Base-by-base conservation (phyloP, 2,329 filamentous ascomycete genomes). In the Fusarium sp. region DNA sequence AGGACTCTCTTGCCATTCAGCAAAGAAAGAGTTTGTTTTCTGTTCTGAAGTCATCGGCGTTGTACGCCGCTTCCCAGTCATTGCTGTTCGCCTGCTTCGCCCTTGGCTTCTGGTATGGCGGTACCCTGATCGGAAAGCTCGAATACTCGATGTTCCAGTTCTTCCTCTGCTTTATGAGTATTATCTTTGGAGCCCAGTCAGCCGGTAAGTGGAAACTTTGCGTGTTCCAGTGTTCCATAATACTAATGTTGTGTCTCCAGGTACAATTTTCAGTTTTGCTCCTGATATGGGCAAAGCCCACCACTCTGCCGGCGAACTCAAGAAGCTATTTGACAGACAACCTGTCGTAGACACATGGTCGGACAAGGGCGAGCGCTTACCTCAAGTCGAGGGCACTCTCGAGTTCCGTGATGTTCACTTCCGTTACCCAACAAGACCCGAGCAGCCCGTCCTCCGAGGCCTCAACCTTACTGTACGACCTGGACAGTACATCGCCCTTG, bases 361-460 rank as follows among this genome's bases (percentile, higher is more conserved):
- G 0, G 73, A 85, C 0, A 88, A 91, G 1, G 94, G 94, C 18
- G 86, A 88, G 20, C 82, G 81, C 3, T 73, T 97, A 9, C 81
- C 87, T 2, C 76, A 84, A 4, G 86, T 95, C 25, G 88, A 96
- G 22, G 95, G 94, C 27, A 87, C 86, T 15, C 88, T 99, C 68
- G 94, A 98, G 78, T 97, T 99, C 83, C 90, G 92, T 22, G 90
- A 97, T 71, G 94, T 98, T 3, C 94, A 97, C 78, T 98, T 98
- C 86, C 89, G 94, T 44, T 99, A 98, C 76, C 94, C 95, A 0
- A 97, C 94, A 1, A 89, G 96, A 2, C 92, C 93, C 0, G 94
- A 97, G 73, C 93, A 97, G 73, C 93, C 94, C n/a, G 94, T 98
- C 1, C 89, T 98, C 5, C 91, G 93, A 29, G 95, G 94, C 0